These are phyloP conservation scores for Lagenidium giganteum DNA, from an alignment of 352 stramenopile species.

Conservation along the genomic window DNA sequence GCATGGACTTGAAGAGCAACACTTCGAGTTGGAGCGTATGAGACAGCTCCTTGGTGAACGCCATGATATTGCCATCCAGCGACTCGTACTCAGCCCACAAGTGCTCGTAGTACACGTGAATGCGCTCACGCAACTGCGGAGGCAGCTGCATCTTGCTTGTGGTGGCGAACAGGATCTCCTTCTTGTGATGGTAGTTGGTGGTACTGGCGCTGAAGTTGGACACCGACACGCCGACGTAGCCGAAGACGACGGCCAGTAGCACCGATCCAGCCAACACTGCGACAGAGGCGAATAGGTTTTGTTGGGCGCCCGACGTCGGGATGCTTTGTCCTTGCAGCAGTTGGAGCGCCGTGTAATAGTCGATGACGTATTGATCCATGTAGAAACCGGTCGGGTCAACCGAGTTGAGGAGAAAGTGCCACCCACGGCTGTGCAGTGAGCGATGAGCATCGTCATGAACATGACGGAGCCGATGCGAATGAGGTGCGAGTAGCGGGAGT, in stretches of 20 bases:
- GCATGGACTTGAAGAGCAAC: slow-evolving; percentile 37
- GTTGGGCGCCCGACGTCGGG: slow-evolving; percentile 7
- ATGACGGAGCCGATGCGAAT: too few species aligned
- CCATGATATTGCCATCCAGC: slow-evolving; percentile 43
- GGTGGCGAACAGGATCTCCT: slow-evolving; percentile 50
- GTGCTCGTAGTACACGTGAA: slow-evolving; percentile 63
- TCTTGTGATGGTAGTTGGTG: slow-evolving; percentile 55
- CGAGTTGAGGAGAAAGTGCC: too few species aligned
- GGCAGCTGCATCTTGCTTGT: slow-evolving; percentile 53
- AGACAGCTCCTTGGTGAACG: slow-evolving; percentile 42
- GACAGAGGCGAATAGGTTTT: slow-evolving; percentile 40
- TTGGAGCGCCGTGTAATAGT: slow-evolving; percentile 29
- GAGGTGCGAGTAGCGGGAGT: too few species aligned
- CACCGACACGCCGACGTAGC: slow-evolving; percentile 52
- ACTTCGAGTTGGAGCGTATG: slow-evolving; percentile 57
- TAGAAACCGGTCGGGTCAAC: too few species aligned
- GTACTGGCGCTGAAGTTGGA: slow-evolving; percentile 46
- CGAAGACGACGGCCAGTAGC: slow-evolving; percentile 54
- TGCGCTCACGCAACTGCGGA: slow-evolving; percentile 37
- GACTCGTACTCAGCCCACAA: slow-evolving; percentile 63
- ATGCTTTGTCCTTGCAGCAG: slow-evolving; percentile 53
- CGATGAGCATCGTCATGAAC: too few species aligned
- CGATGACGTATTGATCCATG: too few species aligned
- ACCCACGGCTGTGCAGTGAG: too few species aligned
- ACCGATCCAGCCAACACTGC: slow-evolving; percentile 44